These are phyloP conservation scores for Primulina eburnea DNA, from an alignment of 257 asterid species.

Conservation along the genomic window DNA sequence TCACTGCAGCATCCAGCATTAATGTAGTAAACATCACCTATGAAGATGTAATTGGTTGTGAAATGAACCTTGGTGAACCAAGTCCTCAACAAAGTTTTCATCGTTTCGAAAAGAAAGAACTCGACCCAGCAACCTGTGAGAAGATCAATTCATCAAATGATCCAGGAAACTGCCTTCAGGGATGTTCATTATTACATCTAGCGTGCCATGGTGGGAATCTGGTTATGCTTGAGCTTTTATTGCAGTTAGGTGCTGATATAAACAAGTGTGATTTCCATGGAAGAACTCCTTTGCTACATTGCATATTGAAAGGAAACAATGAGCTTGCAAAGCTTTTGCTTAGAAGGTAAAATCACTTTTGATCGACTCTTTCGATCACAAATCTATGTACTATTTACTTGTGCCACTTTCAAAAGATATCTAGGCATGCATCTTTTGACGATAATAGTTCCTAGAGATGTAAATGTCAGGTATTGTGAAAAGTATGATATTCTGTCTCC, in stretches of 20 bases:
- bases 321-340: conserved; percentile 76
- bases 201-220: conserved; percentile 71
- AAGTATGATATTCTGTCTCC: not conserved
- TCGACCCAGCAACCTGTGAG: conserved; percentile 52
- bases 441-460: not conserved
- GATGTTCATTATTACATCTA: conserved; percentile 80
- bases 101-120: conserved; percentile 36
- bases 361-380: not conserved
- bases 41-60: conserved; percentile 50
- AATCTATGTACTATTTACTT: not conserved
- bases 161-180: conserved; percentile 58
- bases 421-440: not conserved
- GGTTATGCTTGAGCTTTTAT: conserved; percentile 84
- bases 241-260: conserved; percentile 87
- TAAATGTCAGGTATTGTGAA: not conserved
- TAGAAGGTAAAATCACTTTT: conserved; percentile 60
- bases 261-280: conserved; percentile 77
- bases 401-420: not conserved
- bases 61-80: conserved; percentile 38
- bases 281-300: conserved; percentile 87
- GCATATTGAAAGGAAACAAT: conserved; percentile 75
- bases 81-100: conserved; percentile 33
- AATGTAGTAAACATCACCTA: conserved; percentile 61
- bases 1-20: conserved; percentile 48
- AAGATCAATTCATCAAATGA: conserved; percentile 39